Percentiles rank a stretch among this genome's conserved stretches.
These are phyloP conservation scores for Schoenoplectus triqueter DNA, from an alignment of 202 grass and related monocot genomes.

Conservation along the genomic window DNA sequence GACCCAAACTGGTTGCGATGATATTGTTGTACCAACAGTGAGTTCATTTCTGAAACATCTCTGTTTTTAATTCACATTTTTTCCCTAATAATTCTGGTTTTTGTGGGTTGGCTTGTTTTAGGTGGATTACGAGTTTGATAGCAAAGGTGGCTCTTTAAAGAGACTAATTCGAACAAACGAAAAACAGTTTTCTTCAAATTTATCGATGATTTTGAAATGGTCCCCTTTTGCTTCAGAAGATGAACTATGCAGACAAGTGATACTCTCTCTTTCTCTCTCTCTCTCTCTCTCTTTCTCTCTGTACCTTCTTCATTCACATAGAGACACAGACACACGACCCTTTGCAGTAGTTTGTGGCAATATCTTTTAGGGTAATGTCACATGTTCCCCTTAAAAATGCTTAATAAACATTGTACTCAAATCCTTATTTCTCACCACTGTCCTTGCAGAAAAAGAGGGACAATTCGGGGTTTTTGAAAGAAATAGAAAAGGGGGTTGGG, in stretches of 20 bases:
- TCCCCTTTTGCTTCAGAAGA: constrained; percentile 85
- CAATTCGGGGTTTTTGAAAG: background rate
- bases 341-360: constrained; percentile 21
- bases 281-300: background rate
- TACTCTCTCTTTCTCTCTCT: background rate
- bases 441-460: constrained; percentile 10
- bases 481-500: background rate
- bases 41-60: constrained; percentile 46
- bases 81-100: background rate
- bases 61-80: background rate
- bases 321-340: background rate
- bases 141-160: constrained; percentile 49
- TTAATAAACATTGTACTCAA: background rate
- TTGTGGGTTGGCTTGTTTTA: constrained; percentile 50
- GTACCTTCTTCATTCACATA: background rate
- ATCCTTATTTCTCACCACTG: background rate
- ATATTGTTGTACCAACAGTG: constrained; percentile 91
- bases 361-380: constrained; percentile 1
- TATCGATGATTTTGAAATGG: constrained; percentile 83
- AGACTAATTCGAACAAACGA: constrained; percentile 71
- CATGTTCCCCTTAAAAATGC: background rate
- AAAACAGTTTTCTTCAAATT: constrained; percentile 89
- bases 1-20: constrained; percentile 82
- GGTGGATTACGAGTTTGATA: constrained; percentile 83
- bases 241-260: constrained; percentile 85